Percentiles rank a stretch among this genome's conserved stretches.
Conservation (phyloP, 73 alveolate genomes). For the Tetrahymena elliotti region DNA sequence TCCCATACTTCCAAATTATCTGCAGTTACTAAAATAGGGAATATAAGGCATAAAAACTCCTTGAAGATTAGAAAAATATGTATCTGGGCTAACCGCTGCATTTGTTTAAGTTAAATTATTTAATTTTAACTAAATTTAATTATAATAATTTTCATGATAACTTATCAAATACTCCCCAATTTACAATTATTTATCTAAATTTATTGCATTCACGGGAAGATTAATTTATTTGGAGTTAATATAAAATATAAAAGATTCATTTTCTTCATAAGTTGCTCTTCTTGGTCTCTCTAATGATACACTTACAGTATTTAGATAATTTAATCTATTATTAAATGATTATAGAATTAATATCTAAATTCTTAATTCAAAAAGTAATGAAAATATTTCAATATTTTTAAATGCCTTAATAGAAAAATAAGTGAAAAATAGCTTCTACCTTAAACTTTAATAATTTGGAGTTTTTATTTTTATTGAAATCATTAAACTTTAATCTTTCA, state of each 20-base stretch:
- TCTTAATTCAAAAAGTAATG: no score
- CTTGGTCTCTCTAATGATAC: neutral
- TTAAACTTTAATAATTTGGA: neutral
- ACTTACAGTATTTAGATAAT: neutral
- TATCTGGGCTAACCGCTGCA: neutral
- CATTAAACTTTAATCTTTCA: neutral
- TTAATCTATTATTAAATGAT: neutral
- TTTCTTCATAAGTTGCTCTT: neutral
- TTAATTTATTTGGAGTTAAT: neutral
- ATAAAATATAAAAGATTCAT: neutral
- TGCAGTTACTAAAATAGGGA: neutral
- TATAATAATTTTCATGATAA: neutral
- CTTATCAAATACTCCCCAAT: neutral
- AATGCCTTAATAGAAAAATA: neutral
- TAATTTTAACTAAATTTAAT: neutral
- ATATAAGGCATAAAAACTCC: neutral
- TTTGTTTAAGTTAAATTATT: neutral
- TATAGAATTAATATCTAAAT: no score
- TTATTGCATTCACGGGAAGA: neutral
- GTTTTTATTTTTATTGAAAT: neutral
- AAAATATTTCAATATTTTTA: no score
- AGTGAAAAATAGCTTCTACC: neutral
- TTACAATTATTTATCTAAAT: neutral
- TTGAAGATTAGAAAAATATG: neutral
- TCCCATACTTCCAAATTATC: neutral